These are phyloP conservation scores for Xylariaceae sp. DNA, from an alignment of 2,329 filamentous ascomycete species.

Conservation along the genomic window DNA sequence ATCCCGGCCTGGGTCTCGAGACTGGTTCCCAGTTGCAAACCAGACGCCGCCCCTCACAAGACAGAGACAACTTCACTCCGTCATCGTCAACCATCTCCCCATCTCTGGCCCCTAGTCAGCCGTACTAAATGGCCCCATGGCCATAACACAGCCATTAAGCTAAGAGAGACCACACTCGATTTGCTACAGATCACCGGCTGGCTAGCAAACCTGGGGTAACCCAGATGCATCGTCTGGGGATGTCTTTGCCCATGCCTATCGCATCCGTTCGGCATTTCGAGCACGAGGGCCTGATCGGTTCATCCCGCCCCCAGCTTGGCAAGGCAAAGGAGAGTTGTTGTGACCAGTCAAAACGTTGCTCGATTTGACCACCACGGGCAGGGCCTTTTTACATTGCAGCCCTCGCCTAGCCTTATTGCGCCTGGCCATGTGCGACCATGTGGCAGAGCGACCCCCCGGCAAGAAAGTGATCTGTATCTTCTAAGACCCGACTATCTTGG, in stretches of 20 bases:
- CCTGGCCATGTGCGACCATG: background rate
- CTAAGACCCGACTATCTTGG: background rate
- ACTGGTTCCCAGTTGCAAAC: background rate
- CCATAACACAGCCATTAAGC: background rate
- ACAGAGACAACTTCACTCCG: background rate
- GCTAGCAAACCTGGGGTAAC: background rate
- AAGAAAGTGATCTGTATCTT: background rate
- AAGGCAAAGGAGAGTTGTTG: background rate
- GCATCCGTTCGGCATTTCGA: background rate
- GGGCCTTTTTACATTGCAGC: background rate
- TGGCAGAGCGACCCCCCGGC: background rate
- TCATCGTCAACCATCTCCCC: background rate
- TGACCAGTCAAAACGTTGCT: background rate
- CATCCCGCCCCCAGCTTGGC: background rate
- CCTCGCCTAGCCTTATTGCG: background rate
- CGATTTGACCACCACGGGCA: background rate
- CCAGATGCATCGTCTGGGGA: background rate
- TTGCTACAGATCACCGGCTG: background rate
- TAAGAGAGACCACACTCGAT: background rate
- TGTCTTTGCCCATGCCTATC: background rate
- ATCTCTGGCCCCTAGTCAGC: background rate
- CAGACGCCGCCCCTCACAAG: background rate
- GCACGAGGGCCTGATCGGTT: background rate
- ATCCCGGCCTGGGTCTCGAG: background rate
- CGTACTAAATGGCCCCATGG: background rate